These are phyloP conservation scores for Cudoniella acicularis DNA, from an alignment of 495 filamentous ascomycete genomes.

Conservation along the genomic window DNA sequence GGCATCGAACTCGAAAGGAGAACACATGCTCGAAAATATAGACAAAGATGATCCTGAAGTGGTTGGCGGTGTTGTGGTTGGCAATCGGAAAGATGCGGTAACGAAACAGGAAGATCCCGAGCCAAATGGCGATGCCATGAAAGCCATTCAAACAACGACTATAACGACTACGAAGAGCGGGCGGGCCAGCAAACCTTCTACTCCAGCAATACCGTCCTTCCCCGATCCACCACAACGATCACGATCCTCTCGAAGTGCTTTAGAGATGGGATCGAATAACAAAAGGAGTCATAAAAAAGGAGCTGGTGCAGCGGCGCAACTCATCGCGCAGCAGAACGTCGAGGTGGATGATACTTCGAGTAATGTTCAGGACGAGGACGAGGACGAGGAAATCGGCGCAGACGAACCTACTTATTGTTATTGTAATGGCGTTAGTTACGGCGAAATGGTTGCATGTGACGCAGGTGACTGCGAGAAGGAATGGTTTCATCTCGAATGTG, in stretches of 20 bases:
- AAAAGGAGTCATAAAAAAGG: conserved; percentile 74
- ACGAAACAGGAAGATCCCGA: conserved; percentile 27
- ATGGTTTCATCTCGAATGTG: conserved; percentile 96
- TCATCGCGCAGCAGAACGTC: conserved; percentile 32
- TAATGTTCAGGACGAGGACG: conserved; percentile 47
- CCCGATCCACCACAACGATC: conserved; percentile 41
- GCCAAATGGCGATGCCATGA: conserved; percentile 19
- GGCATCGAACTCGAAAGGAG: conserved; percentile 20
- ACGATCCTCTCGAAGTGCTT: conserved; percentile 32
- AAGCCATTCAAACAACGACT: conserved; percentile 11
- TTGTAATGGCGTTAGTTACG: conserved; percentile 89
- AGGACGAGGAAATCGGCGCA: conserved; percentile 67
- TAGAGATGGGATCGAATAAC: conserved; percentile 29
- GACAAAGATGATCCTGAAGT: conserved; percentile 19
- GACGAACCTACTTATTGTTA: conserved; percentile 90
- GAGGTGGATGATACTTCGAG: conserved; percentile 35
- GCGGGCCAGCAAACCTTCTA: conserved; percentile 61
- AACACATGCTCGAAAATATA: conserved; percentile 20
- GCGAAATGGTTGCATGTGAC: conserved; percentile 98
- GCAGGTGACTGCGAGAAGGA: conserved; percentile 80
- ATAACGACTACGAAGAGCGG: conserved; percentile 50
- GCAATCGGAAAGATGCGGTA: conserved; percentile 17
- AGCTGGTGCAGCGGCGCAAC: conserved; percentile 36
- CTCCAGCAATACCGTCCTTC: conserved; percentile 48
- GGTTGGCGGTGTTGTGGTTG: conserved; percentile 11